Percentiles rank a stretch among this genome's conserved stretches.
Conservation (phyloP, 345 rosid species). For the Carallia brachiata region DNA sequence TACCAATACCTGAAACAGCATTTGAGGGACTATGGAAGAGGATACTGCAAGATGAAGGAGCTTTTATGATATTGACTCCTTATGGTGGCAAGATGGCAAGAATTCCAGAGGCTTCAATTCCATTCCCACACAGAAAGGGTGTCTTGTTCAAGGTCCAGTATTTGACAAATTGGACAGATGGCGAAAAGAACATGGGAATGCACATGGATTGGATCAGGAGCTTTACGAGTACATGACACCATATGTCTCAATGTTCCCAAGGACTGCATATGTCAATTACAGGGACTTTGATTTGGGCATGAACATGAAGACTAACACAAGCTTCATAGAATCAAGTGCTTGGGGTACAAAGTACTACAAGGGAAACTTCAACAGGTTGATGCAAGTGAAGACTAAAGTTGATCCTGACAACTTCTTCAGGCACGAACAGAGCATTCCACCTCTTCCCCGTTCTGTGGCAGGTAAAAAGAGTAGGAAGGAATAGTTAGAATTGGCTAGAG, state of each 20-base stretch:
- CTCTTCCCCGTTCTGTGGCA: constrained; percentile 8
- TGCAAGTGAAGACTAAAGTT: constrained; percentile 23
- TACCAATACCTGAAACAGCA: constrained; percentile 31
- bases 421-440: constrained; percentile 32
- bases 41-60: constrained; percentile 42
- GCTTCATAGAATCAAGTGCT: constrained; percentile 7
- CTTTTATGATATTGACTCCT: constrained; percentile 63
- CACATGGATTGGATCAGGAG: constrained; percentile 23
- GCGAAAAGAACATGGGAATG: neutral
- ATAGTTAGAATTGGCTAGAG: neutral
- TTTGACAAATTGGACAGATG: constrained; percentile 13
- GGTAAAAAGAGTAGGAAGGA: neutral
- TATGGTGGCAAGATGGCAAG: constrained; percentile 71
- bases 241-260: constrained; percentile 25
- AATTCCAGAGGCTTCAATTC: constrained; percentile 34
- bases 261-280: constrained; percentile 26
- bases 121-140: constrained; percentile 35
- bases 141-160: constrained; percentile 28
- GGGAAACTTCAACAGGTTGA: constrained; percentile 20
- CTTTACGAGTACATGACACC: constrained; percentile 24
- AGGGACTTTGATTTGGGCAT: constrained; percentile 30
- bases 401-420: constrained; percentile 31
- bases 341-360: constrained; percentile 25
- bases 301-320: constrained; percentile 1
- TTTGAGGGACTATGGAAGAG: constrained; percentile 36